Conservation (phyloP, 805 yeast species). For the Wilhelminamyces savonicus region DNA sequence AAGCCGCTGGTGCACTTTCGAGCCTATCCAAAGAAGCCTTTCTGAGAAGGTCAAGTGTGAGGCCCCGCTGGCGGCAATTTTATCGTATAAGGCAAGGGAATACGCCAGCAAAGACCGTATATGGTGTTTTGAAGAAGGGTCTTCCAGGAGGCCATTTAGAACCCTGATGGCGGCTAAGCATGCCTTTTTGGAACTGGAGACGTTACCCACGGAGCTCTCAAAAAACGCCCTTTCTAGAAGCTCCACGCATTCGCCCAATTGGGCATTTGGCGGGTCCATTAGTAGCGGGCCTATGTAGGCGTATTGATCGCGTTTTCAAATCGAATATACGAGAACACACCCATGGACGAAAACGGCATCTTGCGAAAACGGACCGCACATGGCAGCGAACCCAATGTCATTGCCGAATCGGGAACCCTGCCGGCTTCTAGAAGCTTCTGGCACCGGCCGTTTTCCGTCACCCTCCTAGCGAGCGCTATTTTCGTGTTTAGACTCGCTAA, state of each 20-base stretch:
- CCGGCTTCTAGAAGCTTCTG: no score
- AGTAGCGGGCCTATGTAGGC: conserved; percentile 1
- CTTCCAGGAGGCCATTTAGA: conserved; percentile 9
- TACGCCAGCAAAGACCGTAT: conserved; percentile 5
- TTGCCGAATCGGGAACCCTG: no score
- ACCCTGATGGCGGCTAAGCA: conserved; percentile 18
- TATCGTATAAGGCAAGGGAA: neutral
- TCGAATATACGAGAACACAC: neutral
- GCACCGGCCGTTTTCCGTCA: no score
- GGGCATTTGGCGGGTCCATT: conserved; percentile 1
- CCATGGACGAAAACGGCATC: neutral
- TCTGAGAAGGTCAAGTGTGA: conserved; percentile 5
- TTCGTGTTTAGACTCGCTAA: conserved; percentile 64
- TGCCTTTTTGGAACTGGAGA: conserved; percentile 9
- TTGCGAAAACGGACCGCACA: no score
- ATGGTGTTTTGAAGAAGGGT: neutral
- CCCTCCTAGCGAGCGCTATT: no score
- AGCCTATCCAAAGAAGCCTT: conserved; percentile 22
- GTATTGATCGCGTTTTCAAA: neutral
- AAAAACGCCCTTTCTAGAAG: conserved; percentile 12
- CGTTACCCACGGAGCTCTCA: conserved; percentile 9
- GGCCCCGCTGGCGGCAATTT: conserved; percentile 1
- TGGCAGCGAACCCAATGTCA: no score
- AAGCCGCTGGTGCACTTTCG: conserved; percentile 9
- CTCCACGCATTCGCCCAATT: conserved; percentile 1